Conservation (phyloP, 2,329 filamentous ascomycete species). For the Penicillium sp. region DNA sequence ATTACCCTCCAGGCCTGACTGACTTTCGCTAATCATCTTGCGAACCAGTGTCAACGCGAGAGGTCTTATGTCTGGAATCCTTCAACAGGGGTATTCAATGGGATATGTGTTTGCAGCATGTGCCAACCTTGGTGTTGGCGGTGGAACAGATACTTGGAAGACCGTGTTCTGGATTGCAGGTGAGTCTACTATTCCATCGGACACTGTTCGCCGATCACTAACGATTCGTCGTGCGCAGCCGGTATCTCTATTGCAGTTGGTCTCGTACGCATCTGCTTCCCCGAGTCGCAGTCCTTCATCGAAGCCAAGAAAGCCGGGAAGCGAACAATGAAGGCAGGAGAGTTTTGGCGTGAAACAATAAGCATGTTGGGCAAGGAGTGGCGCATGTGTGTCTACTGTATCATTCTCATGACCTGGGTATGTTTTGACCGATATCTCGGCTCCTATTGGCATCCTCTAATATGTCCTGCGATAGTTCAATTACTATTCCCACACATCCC, state of each 20-base stretch:
- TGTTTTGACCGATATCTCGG: not conserved
- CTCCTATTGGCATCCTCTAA: not conserved
- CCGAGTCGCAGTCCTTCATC: slow-evolving; percentile 66
- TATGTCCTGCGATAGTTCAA: slow-evolving; percentile 41
- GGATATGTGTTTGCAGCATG: slow-evolving; percentile 68
- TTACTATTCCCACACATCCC: slow-evolving; percentile 67
- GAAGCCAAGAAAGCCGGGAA: slow-evolving; percentile 57
- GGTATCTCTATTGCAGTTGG: slow-evolving; percentile 48
- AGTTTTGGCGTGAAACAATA: slow-evolving; percentile 62
- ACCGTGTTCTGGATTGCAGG: slow-evolving; percentile 62
- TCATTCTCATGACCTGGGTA: slow-evolving; percentile 65
- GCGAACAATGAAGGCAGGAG: slow-evolving; percentile 35
- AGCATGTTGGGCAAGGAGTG: slow-evolving; percentile 61
- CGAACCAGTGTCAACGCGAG: slow-evolving; percentile 48
- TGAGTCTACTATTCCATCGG: slow-evolving; percentile 20
- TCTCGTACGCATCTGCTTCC: slow-evolving; percentile 58
- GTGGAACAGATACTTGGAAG: slow-evolving; percentile 52
- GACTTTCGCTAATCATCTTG: not conserved
- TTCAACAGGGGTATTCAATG: slow-evolving; percentile 73
- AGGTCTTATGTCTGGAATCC: slow-evolving; percentile 70
- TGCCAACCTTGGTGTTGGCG: slow-evolving; percentile 64
- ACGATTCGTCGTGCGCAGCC: slow-evolving; percentile 12
- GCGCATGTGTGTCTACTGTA: slow-evolving; percentile 68
- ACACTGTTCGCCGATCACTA: not conserved
- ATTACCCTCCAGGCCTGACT: too few species aligned